Percentiles rank a stretch among this genome's conserved stretches.
Conservation (phyloP, 2,329 filamentous ascomycete genomes). For the Trichophyton equinum region DNA sequence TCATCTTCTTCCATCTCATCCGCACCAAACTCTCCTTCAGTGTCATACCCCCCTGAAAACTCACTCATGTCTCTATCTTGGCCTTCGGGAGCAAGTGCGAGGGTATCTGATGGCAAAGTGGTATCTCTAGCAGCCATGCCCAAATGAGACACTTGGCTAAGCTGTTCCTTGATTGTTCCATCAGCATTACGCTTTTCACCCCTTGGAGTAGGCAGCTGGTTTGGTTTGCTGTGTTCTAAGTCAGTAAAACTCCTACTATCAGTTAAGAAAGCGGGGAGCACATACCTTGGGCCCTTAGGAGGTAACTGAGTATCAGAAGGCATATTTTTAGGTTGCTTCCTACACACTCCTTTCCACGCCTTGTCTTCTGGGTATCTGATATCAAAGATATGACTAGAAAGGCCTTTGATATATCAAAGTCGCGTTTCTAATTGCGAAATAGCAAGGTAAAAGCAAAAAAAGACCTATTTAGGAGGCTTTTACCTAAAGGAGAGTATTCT, state of each 20-base stretch:
- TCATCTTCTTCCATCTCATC: neutral
- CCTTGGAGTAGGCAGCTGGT: neutral
- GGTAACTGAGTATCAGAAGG: neutral
- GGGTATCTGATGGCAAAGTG: neutral
- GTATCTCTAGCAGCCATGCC: neutral
- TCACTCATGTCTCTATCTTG: neutral
- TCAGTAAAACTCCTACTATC: neutral
- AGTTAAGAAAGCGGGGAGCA: neutral
- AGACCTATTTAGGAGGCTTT: neutral
- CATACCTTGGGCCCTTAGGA: neutral
- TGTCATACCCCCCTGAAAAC: neutral
- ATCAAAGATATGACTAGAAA: neutral
- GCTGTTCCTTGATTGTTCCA: neutral
- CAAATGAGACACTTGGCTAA: neutral
- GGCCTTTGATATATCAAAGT: neutral
- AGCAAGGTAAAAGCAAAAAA: neutral
- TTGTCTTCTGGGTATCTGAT: neutral
- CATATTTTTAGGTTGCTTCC: neutral
- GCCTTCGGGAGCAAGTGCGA: neutral
- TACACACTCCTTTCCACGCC: neutral
- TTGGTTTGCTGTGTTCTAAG: neutral
- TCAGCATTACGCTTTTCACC: constrained; percentile 4
- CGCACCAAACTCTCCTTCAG: neutral
- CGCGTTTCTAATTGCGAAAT: neutral
- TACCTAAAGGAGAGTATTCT: neutral